Percentiles rank a stretch among this genome's conserved stretches.
phyloP scores from a whole-genome alignment of 495 filamentous ascomycete species.

The Hypoxylon fragiforme region DNA sequence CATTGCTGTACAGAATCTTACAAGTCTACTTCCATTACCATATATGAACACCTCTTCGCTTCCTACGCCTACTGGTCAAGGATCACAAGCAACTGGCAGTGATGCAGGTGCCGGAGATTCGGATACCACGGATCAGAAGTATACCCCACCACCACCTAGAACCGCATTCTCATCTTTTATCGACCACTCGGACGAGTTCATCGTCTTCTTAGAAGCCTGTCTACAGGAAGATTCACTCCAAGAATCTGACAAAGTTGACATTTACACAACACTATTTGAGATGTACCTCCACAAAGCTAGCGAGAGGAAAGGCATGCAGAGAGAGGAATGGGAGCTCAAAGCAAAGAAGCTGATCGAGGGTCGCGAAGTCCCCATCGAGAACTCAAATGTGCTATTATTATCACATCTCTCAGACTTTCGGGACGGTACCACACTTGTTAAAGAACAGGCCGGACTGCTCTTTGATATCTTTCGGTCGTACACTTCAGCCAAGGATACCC shows the following conservation, averaged over 20 bases:
- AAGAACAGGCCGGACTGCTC: constrained; percentile 87
- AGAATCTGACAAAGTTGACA: constrained; percentile 72
- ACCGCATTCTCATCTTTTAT: constrained; percentile 97
- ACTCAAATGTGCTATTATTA: constrained; percentile 88
- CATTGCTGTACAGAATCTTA: constrained; percentile 78
- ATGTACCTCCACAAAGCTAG: constrained; percentile 93
- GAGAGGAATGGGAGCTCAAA: constrained; percentile 83
- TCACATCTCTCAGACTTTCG: constrained; percentile 90
- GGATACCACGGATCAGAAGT: constrained; percentile 46
- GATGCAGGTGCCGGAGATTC: constrained; percentile 36
- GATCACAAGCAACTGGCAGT: constrained; percentile 39
- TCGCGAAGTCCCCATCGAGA: constrained; percentile 79
- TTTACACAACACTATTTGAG: constrained; percentile 95
- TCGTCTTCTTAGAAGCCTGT: constrained; percentile 85
- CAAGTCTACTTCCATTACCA: constrained; percentile 79
- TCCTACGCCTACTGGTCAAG: constrained; percentile 47
- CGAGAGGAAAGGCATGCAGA: constrained; percentile 63
- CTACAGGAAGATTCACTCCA: constrained; percentile 67
- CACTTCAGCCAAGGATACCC: constrained; percentile 89
- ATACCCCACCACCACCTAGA: constrained; percentile 76
- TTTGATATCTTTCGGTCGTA: constrained; percentile 98
- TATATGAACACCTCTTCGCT: constrained; percentile 70
- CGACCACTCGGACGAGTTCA: constrained; percentile 87
- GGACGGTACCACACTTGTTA: constrained; percentile 88
- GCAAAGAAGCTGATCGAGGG: constrained; percentile 82